Base-by-base conservation (phyloP, 2,329 filamentous ascomycete species). In the Pyricularia sp. region DNA sequence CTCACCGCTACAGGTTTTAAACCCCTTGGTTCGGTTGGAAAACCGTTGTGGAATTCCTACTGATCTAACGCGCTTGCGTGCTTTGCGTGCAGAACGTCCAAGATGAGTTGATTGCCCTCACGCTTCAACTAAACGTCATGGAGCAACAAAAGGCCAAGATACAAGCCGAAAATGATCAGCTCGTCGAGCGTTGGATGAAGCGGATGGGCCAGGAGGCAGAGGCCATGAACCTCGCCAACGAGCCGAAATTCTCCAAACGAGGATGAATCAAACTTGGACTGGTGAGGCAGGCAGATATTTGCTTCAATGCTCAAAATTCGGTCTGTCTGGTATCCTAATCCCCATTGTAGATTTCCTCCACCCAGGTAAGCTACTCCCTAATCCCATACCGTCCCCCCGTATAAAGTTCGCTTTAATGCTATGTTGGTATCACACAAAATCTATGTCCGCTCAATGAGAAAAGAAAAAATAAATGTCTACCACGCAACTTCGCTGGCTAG, bases 161-260 rank as follows among this genome's bases (percentile, higher is more conserved):
- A 71, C 87, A 89, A 76, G 85, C 84, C 70, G 95, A 98, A 77
- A 98, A 98, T 76, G 89, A 92, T 76, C 92, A 97, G 73, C 83
- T 99, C 69, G 89, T 97, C 68, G 90, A 93, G 77, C 85, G 95
- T 68, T 98, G 94, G 93, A 94, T 98, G 91, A 88, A 88, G 76
- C 85, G 90, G 72, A 95, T 95, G 86, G 90, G 89, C 4, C 86
- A 90, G 76, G 94, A 97, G 81, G 94, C 92, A 12, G 92, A 95
- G 69, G 89, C 87, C 71, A 94, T 97, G 90, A 98, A 98, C 75
- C 78, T 83, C 67, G 83, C 85, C 70, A 88, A 86, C 75, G 85
- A 88, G 72, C 81, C 79, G 31, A 73, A 73, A 12, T 73, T 73
- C 64, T 73, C 73, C 33, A 76, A 70, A 67, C 73, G 72, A 64